Evolutionary conservation across 2,329 filamentous ascomycete genomes (phyloP), one percentile per base, ranked within the genome.

Genomic region (Sporothrix humicola): DNA sequence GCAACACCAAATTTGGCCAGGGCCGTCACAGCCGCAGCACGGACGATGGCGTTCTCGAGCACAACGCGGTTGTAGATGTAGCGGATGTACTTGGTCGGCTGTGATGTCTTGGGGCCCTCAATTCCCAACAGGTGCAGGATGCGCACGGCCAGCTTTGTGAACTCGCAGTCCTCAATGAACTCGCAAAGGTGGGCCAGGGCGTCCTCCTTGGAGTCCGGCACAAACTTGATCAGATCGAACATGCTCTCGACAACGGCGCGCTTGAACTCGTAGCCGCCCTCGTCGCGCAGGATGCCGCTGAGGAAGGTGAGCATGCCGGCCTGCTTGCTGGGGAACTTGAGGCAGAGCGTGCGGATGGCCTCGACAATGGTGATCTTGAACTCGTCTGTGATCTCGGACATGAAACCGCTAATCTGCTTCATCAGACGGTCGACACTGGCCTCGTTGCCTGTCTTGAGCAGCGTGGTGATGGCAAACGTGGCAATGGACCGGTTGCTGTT

Each of bases 311-410:
- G 90, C 95, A 99, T 98, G 76, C 94, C 95, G 65, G 95, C 95
- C 84, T 99, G 96, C 85, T 99, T 99, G 85, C 90, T 95, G 48
- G 96, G 96, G 85, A 99, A 99, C 84, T 99, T 99, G 78, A 99
- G 87, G 82, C 95, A 98, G 56, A 99, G 85, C 3, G 96, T 98
- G 75, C 96, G 92, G 80, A 99, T 98, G 58, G 96, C 96, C 83
- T 99, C 96, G 59, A 99, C 95, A 79, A 99, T 97, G n/a, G 96
- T 99, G 78, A 99, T 97, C 87, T 98, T 99, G 87, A 99, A 99
- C 83, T 99, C 96, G 80, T 99, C 96, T 7, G 95, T 98, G 77
- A 98, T 98, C 83, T 98, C 96, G 4, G 95, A 93, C 96, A 99
- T 98, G 85, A 99, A 98, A 54, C 93, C 92, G 31, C 94, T 94